Base-by-base conservation (phyloP, 2,329 filamentous ascomycete species). In the Laburnicola sp. region DNA sequence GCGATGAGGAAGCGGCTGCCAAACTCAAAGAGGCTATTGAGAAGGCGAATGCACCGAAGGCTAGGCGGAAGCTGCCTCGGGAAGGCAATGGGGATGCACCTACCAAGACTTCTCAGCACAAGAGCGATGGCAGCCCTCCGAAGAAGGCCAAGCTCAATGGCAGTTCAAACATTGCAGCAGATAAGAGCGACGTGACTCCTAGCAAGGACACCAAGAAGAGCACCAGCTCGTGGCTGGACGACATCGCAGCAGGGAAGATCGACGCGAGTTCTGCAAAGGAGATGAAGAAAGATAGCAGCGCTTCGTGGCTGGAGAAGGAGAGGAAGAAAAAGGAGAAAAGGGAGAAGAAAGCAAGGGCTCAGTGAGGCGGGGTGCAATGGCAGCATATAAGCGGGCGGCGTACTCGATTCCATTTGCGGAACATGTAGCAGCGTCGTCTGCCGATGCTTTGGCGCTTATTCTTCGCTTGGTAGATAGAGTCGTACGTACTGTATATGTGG, bases 1-100 rank as follows among this genome's bases (percentile, higher is more conserved):
- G 16, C 8, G 34, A 42, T 34, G 44, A 35, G 40, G 54, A 50
- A 41, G 76, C 58, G 65, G 43, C 32, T 8, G 43, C 34, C 34
- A 38, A 22, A 16, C 26, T 45, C 16, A 21, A 46, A 26, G 30
- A 42, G 30, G 34, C 30, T 4, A n/a, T 23, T 23, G 27, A 30
- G 41, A 50, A 40, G 35, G 11, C 11, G 28, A 22, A 5, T 26
- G 37, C 7, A n/a, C 34, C 3, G 34, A 37, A n/a, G 25, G n/a
- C n/a, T n/a, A 23, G 5, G 7, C 5, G 2, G 34, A 22, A n/a
- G 7, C 25, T 30, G 10, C 10, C 28, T 6, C 28, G 4, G 30
- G 26, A 26, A 23, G n/a, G n/a, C n/a, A n/a, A n/a, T n/a, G n/a
- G n/a, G n/a, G n/a, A n/a, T n/a, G n/a, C n/a, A n/a, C n/a, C 26